Evolutionary conservation across 371 early-diverging fungal genomes (phyloP).

Genomic region (Mortierella sp.): DNA sequence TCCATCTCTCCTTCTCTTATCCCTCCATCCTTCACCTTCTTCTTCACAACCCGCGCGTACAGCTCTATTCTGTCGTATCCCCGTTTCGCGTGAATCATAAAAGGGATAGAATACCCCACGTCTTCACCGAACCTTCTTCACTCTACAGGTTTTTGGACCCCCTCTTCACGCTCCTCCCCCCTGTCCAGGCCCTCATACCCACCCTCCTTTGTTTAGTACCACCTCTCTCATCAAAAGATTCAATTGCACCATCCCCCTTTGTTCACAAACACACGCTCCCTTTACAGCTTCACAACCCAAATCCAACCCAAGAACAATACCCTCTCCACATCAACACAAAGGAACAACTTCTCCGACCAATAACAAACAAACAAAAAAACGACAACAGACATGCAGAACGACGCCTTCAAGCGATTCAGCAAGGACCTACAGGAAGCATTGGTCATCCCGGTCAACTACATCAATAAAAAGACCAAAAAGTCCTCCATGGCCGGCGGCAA

Average conservation of each 20-base stretch:
- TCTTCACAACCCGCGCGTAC: background rate
- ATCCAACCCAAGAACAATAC: background rate
- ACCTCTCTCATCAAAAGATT: background rate
- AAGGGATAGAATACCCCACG: background rate
- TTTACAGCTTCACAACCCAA: background rate
- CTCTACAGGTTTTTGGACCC: background rate
- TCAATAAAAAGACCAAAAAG: constrained; percentile 22
- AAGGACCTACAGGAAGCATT: constrained; percentile 25
- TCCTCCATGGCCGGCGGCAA: constrained; percentile 1
- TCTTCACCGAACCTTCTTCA: background rate
- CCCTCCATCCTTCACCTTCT: background rate
- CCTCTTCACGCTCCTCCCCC: background rate
- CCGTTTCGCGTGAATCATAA: background rate
- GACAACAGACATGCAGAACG: constrained; percentile 40
- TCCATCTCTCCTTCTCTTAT: background rate
- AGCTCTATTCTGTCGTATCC: background rate
- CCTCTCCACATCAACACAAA: background rate
- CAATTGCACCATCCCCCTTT: background rate
- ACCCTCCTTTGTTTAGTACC: background rate
- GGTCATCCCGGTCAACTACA: constrained; percentile 39
- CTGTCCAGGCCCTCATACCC: background rate
- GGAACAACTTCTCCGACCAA: background rate
- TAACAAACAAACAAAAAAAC: background rate
- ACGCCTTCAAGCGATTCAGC: constrained; percentile 31
- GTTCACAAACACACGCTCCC: background rate